Base-by-base conservation (phyloP, 441 rosid species). In the Erodium moschatum region DNA sequence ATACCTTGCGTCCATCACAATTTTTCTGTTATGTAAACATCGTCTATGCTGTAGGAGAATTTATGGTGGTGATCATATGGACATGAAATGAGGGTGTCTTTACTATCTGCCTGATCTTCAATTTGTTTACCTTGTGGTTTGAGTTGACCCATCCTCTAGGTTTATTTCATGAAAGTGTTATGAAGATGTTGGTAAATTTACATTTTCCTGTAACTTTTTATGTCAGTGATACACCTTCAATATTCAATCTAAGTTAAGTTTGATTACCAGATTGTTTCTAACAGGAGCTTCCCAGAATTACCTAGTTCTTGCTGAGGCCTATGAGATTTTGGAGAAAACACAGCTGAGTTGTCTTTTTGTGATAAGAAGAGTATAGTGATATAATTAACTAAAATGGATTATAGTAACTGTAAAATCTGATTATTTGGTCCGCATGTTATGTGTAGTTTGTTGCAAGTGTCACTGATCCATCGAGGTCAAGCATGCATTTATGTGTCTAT, bases 21-120 rank as follows among this genome's bases (percentile, higher is more conserved):
- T 58, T 58, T 56, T 58, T 58, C 52, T 58, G 29, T 58, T 20
- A 16, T 58, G 63, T 58, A 58, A 58, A 58, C 63, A 58, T 58
- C 29, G 20, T 58, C 63, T 18, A 24, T 58, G 63, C 18, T 58
- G 63, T 58, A 58, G 63, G 63, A 58, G 63, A 58, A 11, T 58
- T 20, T 20, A 58, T 58, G 29, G 27, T 5, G 11, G 63, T 58
- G 29, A 11, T 58, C 63, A 58, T 58, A 58, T 58, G 63, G 63
- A 35, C 40, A 35, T 35, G 40, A 35, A 35, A 35, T 35, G 40
- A 29, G 40, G 40, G 6, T 35, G 40, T 35, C 40, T 35, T 29
- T 5, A 6, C 40, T 35, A 6, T 35, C 40, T 5, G 40, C 6
- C 40, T 35, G 40, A 35, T 58, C 29, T 58, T 19, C 63, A 18